Evolutionary conservation across 139 green algal species (phyloP).

Genomic region (Asterochloris erici): DNA sequence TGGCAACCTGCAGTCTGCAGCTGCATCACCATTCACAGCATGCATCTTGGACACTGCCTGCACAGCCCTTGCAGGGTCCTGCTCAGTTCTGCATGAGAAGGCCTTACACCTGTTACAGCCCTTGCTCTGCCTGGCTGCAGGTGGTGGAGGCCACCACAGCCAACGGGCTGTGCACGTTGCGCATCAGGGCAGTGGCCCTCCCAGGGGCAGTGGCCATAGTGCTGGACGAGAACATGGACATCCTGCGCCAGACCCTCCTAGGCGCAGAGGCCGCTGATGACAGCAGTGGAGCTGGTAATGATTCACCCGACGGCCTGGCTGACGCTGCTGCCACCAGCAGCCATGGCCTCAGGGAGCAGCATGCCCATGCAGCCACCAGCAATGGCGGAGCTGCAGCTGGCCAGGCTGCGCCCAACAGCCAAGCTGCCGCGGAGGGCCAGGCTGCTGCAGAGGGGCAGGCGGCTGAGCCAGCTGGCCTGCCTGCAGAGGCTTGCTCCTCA

Average conservation of each 20-base stretch:
- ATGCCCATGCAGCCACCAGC: background rate
- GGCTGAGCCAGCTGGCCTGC: background rate
- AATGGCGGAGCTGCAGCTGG: background rate
- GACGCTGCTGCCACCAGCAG: background rate
- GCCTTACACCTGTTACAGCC: too few species aligned
- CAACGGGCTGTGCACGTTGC: conserved; percentile 59
- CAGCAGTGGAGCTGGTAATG: background rate
- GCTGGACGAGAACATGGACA: conserved; percentile 56
- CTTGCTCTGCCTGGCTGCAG: conserved; percentile 4
- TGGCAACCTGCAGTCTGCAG: background rate
- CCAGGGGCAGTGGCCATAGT: conserved; percentile 40
- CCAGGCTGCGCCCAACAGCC: background rate
- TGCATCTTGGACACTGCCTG: background rate
- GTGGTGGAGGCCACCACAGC: conserved; percentile 78
- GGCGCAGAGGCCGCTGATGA: background rate
- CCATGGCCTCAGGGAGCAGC: too few species aligned
- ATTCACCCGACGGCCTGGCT: too few species aligned
- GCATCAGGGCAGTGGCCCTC: conserved; percentile 68
- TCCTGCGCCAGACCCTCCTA: conserved; percentile 32
- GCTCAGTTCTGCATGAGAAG: background rate
- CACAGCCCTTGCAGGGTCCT: background rate
- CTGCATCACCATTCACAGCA: background rate
- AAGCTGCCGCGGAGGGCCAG: background rate
- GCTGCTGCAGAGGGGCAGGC: background rate
- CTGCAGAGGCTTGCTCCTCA: background rate